phyloP scores from a whole-genome alignment of 164 flowering plant species.

The Saururus chinensis region DNA sequence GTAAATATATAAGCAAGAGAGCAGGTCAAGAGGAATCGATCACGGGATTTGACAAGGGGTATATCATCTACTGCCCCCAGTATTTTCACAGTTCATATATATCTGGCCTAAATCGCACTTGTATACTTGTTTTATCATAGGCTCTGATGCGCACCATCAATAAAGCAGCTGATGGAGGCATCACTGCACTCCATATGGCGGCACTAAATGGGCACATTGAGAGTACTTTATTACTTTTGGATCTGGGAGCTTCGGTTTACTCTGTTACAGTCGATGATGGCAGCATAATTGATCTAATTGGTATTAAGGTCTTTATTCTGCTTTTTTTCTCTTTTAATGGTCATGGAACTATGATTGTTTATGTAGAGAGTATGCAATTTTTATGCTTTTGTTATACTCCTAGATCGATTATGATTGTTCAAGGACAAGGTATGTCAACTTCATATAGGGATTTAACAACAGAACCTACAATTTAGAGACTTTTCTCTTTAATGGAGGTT shows the following conservation, averaged over 20 bases:
- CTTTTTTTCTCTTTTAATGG: neutral
- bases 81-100: neutral
- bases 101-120: too few relatives aligned
- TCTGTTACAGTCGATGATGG: slow-evolving; percentile 79
- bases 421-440: too few relatives aligned
- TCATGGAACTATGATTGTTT: neutral
- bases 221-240: slow-evolving; percentile 60
- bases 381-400: too few relatives aligned
- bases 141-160: slow-evolving; percentile 50
- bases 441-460: too few relatives aligned
- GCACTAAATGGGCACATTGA: slow-evolving; percentile 89
- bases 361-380: too few relatives aligned
- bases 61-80: slow-evolving; percentile 4
- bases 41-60: slow-evolving; percentile 55
- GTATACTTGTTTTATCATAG: slow-evolving; percentile 19
- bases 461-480: too few relatives aligned
- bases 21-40: slow-evolving; percentile 19
- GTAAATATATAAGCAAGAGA: slow-evolving; percentile 32
- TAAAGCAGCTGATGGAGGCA: slow-evolving; percentile 82
- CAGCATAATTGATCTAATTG: slow-evolving; percentile 83
- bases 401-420: too few relatives aligned
- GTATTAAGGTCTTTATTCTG: slow-evolving; percentile 13
- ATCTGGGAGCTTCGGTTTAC: slow-evolving; percentile 70
- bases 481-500: too few relatives aligned
- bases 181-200: slow-evolving; percentile 96